Conservation (phyloP, 495 filamentous ascomycete genomes). For the Aspergillus heteromorphus region DNA sequence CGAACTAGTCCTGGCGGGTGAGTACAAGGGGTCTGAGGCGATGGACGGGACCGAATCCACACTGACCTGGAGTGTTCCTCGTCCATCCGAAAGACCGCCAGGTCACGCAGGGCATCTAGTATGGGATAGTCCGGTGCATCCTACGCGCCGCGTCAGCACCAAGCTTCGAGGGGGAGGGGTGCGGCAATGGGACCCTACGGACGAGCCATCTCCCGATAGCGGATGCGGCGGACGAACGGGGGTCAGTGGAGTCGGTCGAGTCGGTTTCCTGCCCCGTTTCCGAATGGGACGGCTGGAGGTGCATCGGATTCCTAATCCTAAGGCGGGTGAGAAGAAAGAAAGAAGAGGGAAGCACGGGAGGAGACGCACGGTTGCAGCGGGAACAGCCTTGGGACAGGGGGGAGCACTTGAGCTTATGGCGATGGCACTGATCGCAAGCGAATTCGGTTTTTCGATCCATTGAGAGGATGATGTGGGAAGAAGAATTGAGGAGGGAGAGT, state of each 20-base stretch:
- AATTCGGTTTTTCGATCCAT: background rate
- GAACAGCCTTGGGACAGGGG: background rate
- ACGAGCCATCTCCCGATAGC: background rate
- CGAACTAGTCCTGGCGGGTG: background rate
- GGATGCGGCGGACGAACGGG: background rate
- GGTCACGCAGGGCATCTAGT: background rate
- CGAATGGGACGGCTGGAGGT: background rate
- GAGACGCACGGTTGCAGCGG: background rate
- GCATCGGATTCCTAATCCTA: background rate
- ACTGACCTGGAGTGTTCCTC: background rate
- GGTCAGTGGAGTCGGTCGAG: background rate
- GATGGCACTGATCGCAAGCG: background rate
- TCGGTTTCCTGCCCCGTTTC: background rate
- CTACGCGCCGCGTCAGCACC: background rate
- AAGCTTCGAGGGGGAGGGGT: background rate
- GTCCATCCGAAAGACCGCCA: background rate
- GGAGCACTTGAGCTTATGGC: conserved; percentile 1
- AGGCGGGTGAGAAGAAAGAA: background rate
- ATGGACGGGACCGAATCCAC: too few relatives aligned
- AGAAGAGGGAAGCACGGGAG: too few relatives aligned
- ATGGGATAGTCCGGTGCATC: background rate
- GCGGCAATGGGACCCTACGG: background rate
- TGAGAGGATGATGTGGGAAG: background rate
- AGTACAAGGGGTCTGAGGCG: background rate
- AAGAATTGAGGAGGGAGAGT: too few relatives aligned